phyloP scores from a whole-genome alignment of 768 basidiomycete species.

The Suillus subluteus region DNA sequence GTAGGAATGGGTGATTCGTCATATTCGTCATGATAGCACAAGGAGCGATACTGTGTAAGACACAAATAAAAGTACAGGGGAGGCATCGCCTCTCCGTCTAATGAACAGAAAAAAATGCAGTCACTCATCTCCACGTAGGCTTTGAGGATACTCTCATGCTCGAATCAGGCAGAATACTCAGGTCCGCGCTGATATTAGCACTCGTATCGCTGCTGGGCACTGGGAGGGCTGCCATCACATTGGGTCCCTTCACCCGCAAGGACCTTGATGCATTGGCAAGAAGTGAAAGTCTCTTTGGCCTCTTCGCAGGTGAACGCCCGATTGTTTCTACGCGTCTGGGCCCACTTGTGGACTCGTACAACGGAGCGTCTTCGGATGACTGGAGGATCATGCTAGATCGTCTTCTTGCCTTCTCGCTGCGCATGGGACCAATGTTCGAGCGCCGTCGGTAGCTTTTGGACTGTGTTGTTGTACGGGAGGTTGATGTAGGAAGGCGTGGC shows the following conservation, averaged over 20 bases:
- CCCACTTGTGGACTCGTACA: constrained; percentile 33
- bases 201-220: constrained; percentile 46
- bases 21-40: constrained; percentile 4
- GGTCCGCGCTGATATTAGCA: constrained; percentile 44
- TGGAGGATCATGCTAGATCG: constrained; percentile 85
- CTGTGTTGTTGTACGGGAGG: constrained; percentile 41
- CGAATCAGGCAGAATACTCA: constrained; percentile 18
- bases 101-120: constrained; percentile 16
- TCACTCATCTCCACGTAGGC: constrained; percentile 62
- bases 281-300: constrained; percentile 60
- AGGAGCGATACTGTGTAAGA: neutral
- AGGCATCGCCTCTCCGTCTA: constrained; percentile 18
- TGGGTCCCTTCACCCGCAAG: constrained; percentile 35
- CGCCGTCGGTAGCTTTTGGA: constrained; percentile 54
- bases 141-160: constrained; percentile 49
- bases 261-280: constrained; percentile 43
- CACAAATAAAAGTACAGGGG: constrained; percentile 22
- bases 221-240: constrained; percentile 37
- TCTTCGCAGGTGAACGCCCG: constrained; percentile 58
- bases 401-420: constrained; percentile 71
- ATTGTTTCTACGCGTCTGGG: constrained; percentile 47
- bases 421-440: constrained; percentile 77
- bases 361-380: constrained; percentile 44
- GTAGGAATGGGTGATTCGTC: constrained; percentile 7
- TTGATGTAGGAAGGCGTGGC: constrained; percentile 52